Base-by-base conservation (phyloP, 2,329 filamentous ascomycete genomes). In the Chaetomium sp. region DNA sequence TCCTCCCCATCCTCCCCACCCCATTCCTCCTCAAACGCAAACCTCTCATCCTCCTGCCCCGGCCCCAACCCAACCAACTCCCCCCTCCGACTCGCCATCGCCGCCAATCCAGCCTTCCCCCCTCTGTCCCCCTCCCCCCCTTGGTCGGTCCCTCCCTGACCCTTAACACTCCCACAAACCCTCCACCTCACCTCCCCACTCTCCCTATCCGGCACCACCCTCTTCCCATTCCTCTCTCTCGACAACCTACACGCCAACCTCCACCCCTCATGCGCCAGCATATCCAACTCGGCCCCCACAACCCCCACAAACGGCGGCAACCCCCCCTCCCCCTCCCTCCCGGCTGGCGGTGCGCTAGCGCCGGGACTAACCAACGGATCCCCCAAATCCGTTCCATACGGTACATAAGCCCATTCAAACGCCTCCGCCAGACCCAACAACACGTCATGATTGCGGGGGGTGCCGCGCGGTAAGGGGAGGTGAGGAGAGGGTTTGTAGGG, bases 201-300 rank as follows among this genome's bases (percentile, higher is more conserved):
- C 19, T 38, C 33, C 49, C 56, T 34, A 9, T 57, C 52, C 4
- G 55, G 57, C 12, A 59, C 50, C 40, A 60, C 61, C 53, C 65
- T 61, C n/a, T 67, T 61, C 2, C 66, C 14, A 9, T 45, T 46
- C 34, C 49, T 19, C 50, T 36, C 43, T 53, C 67, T 65, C 4
- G 68, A 68, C 4, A 74, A 56, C 45, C 64, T 64, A 55, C 66
- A 68, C 10, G 70, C 71, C 62, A 72, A 61, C 40, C 68, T 61
- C 69, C 71, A 74, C 11, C 62, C 68, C 63, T 78, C 77, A 43
- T 72, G 68, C 3, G 70, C 71, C 5, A 78, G 64, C 62, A 75
- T 70, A 64, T 79, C 77, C 51, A 75, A 68, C 66, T 79, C 74
- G 4, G 69, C 68, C 0, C 66, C 73, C 5, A 78, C 62, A 40